Base-by-base conservation (phyloP, 306 rosid species). In the Gleditsia sinensis region DNA sequence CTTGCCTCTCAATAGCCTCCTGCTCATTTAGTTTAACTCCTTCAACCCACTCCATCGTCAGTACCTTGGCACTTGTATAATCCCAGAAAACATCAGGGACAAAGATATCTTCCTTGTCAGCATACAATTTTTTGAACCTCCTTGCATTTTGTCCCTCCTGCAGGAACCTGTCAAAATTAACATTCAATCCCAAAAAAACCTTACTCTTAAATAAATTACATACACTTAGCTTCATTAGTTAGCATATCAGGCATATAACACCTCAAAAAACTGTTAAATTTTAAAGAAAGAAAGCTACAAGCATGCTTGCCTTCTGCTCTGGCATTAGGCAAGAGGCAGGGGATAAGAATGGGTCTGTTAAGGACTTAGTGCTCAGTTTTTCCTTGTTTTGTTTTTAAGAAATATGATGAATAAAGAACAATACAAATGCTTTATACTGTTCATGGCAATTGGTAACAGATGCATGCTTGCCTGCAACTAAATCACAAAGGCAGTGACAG, bases 81-180 rank as follows among this genome's bases (percentile, higher is more conserved):
- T 92, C 94, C 98, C 98, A 92, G 79, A 90, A 92, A 78, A 92
- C 84, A 54, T 92, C 94, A 16, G 98, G 98, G 74, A 92, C 98
- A 75, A 88, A 78, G 64, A 92, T 85, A 73, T 90, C 96, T 88
- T 79, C 83, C 78, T 85, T 90, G 85, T 92, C 96, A 19, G 98
- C 98, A 23, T 92, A 92, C 86, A 92, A 77, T 83, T 86, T 92
- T 84, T 74, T 92, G 80, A 92, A 92, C 81, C 86, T 87, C 83
- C 96, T 85, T 8, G 96, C 98, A 81, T 92, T 92, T 65, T 88
- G 87, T 56, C 94, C 98, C 90, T 92, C 98, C 98, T 92, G 96
- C 90, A 90, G 76, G 83, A 87, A 81, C 88, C 94, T 83, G 89
- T 84, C 80, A 90, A 86, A 88, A 88, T 88, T 86, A 88, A 86